Percentiles rank a stretch among this genome's conserved stretches.
Conservation (phyloP, 768 basidiomycete genomes). For the Zangia roseola region DNA sequence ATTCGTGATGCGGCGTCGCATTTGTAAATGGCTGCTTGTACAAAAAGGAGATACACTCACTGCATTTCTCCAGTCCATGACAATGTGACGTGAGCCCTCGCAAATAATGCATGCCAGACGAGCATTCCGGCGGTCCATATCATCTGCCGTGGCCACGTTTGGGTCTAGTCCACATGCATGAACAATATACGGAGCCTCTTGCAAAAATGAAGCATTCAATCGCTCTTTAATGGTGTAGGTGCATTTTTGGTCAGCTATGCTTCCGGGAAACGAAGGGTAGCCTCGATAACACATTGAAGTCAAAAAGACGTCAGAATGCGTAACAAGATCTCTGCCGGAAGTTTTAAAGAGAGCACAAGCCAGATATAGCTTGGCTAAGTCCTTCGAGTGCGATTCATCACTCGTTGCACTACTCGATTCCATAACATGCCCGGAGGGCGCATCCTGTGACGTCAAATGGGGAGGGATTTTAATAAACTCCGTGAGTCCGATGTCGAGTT, state of each 20-base stretch:
- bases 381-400: neutral
- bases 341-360: constrained; percentile 8
- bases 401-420: too few species aligned
- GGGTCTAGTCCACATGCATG: constrained; percentile 13
- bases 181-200: constrained; percentile 11
- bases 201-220: constrained; percentile 5
- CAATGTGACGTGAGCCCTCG: neutral
- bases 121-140: constrained; percentile 14
- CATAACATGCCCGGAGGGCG: neutral
- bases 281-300: neutral
- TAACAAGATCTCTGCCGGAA: neutral
- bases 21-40: neutral
- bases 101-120: constrained; percentile 10
- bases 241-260: too few species aligned
- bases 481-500: neutral
- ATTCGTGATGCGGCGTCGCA: neutral
- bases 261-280: too few species aligned
- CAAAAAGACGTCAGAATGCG: neutral
- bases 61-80: constrained; percentile 15
- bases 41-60: neutral
- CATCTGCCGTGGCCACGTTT: constrained; percentile 4
- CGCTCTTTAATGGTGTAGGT: too few species aligned
- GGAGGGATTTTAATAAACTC: neutral
- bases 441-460: neutral
- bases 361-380: neutral